Evolutionary conservation across 345 rosid genomes (phyloP).

Genomic region (Hypericum perforatum): DNA sequence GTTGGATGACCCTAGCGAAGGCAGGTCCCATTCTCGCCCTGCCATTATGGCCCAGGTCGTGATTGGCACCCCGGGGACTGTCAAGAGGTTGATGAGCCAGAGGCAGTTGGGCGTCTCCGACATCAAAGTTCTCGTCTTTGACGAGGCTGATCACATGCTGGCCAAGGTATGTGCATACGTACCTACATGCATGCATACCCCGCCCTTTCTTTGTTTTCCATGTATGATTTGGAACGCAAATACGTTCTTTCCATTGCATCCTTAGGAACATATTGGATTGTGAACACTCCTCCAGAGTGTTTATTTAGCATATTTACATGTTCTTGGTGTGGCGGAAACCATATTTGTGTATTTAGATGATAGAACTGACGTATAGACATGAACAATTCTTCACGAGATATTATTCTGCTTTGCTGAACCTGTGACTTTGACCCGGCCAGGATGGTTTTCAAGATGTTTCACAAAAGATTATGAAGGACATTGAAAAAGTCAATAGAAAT

Average conservation of each 20-base stretch:
- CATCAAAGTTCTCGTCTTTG: conserved; percentile 82
- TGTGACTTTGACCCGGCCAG: conserved; percentile 32
- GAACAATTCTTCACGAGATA: conserved; percentile 1
- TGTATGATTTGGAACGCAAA: no score
- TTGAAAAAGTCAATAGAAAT: conserved; percentile 35
- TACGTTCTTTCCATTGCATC: neutral
- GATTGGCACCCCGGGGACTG: conserved; percentile 94
- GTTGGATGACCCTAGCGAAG: conserved; percentile 30
- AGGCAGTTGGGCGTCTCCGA: conserved; percentile 44
- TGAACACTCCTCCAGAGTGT: no score
- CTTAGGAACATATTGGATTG: neutral
- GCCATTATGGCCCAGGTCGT: conserved; percentile 64
- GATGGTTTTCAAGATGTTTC: conserved; percentile 94
- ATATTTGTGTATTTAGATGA: no score
- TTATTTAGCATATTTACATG: no score
- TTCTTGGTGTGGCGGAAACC: no score
- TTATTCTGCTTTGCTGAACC: no score
- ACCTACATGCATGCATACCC: neutral
- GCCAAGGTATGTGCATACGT: conserved; percentile 57
- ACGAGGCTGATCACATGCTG: conserved; percentile 98
- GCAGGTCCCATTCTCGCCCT: conserved; percentile 29
- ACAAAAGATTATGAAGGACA: conserved; percentile 72
- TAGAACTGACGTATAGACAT: no score
- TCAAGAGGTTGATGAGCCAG: conserved; percentile 57
- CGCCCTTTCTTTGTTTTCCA: neutral